Conservation (phyloP, 345 rosid species). For the Hevea brasiliensis region DNA sequence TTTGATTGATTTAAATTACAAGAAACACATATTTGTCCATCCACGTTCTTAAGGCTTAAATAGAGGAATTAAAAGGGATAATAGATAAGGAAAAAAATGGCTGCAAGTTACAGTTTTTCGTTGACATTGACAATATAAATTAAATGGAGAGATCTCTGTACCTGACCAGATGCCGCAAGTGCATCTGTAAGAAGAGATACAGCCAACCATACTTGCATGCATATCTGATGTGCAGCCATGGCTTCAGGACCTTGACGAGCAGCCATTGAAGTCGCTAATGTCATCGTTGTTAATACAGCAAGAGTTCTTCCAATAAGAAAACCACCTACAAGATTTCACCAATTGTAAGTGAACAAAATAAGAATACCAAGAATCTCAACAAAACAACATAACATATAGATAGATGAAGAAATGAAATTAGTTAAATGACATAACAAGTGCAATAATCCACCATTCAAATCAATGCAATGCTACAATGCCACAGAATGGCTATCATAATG, state of each 20-base stretch:
- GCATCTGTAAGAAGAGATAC: conserved; percentile 96
- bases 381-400: neutral
- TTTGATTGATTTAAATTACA: neutral
- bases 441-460: neutral
- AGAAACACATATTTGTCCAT: neutral
- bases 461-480: neutral
- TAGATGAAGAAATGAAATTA: neutral
- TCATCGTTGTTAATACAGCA: conserved; percentile 75
- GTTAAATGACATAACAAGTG: neutral
- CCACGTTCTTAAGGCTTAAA: neutral
- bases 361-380: neutral
- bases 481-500: neutral
- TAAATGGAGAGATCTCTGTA: conserved; percentile 18
- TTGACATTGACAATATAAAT: neutral
- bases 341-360: neutral
- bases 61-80: neutral
- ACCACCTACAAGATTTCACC: conserved; percentile 59
- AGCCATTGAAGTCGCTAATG: conserved; percentile 89
- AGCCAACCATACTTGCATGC: conserved; percentile 97
- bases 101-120: neutral
- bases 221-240: conserved; percentile 99
- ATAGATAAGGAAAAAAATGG: neutral
- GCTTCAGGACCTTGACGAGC: conserved; percentile 85
- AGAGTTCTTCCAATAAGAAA: conserved; percentile 92
- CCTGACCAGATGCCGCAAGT: conserved; percentile 91